A percentile compares a stretch with the other conserved stretches of the same genome.
phyloP scores from a whole-genome alignment of 352 stramenopile species.

The Pythium sukuiense region DNA sequence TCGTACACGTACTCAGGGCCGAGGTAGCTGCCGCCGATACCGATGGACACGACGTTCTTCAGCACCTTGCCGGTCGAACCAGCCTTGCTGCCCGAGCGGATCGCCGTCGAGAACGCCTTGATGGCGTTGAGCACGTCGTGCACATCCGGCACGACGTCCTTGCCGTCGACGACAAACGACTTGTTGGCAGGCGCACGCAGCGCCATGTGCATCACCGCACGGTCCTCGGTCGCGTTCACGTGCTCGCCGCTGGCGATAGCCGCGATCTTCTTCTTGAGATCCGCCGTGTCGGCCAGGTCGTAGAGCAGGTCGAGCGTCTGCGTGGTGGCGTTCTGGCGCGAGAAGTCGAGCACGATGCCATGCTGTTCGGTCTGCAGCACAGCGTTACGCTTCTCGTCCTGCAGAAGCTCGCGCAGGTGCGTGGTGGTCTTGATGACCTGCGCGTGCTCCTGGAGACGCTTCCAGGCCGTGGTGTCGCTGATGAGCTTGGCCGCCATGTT shows the following conservation, averaged over 20 bases:
- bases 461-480: conserved; percentile 74
- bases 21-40: conserved; percentile 96
- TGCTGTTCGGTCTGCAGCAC: conserved; percentile 91
- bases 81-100: conserved; percentile 85
- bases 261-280: conserved; percentile 83
- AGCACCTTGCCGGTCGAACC: conserved; percentile 95
- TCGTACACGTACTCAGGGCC: conserved; percentile 98
- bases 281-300: conserved; percentile 88
- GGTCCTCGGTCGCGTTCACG: conserved; percentile 96
- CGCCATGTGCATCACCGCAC: conserved; percentile 96
- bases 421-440: conserved; percentile 74
- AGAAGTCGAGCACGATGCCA: conserved; percentile 95
- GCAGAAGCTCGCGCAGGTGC: conserved; percentile 90
- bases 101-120: conserved; percentile 89
- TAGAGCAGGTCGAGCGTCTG: conserved; percentile 91
- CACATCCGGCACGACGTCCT: conserved; percentile 95
- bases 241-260: conserved; percentile 93
- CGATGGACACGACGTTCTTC: conserved; percentile 96
- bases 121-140: conserved; percentile 95
- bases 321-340: conserved; percentile 90
- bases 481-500: conserved; percentile 46
- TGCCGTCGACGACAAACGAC: conserved; percentile 91
- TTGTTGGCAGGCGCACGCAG: conserved; percentile 87
- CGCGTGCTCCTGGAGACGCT: conserved; percentile 70
- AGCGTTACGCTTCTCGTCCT: conserved; percentile 86